phyloP scores from a whole-genome alignment of 331 rosid genomes.

The Malus hybrid region DNA sequence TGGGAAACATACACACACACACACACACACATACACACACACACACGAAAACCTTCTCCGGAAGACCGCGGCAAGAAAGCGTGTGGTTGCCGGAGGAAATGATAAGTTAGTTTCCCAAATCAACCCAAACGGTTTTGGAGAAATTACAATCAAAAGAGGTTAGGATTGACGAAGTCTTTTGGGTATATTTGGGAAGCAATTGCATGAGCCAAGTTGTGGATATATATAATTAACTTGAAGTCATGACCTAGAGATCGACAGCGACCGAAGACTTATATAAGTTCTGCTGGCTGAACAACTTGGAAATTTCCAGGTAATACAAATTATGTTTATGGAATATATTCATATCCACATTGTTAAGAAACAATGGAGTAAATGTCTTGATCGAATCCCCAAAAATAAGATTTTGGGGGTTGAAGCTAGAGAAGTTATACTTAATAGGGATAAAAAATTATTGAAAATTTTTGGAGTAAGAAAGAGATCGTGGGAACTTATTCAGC shows the following conservation, averaged over 20 bases:
- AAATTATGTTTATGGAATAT: not conserved
- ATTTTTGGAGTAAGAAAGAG: not conserved
- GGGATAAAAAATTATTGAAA: not conserved
- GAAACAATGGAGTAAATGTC: not conserved
- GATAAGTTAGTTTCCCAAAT: too few relatives aligned
- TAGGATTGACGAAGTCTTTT: too few relatives aligned
- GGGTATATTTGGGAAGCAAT: not conserved
- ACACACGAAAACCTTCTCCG: too few relatives aligned
- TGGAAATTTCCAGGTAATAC: not conserved
- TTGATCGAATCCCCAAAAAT: not conserved
- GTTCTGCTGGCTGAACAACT: not conserved
- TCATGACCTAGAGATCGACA: not conserved
- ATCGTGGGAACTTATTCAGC: not conserved
- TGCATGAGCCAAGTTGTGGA: not conserved
- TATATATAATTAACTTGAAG: not conserved
- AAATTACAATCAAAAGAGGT: too few relatives aligned
- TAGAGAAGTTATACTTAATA: conserved; percentile 5
- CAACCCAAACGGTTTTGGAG: too few relatives aligned
- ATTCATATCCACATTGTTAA: not conserved
- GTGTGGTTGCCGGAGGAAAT: too few relatives aligned
- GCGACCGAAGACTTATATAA: conserved; percentile 2
- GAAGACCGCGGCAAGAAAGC: too few relatives aligned
- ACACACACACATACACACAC: too few relatives aligned
- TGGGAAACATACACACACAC: not conserved
- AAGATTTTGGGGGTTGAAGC: not conserved